Conservation (phyloP, 202 grass and related monocot species). For the Hordeum pubiflorum region DNA sequence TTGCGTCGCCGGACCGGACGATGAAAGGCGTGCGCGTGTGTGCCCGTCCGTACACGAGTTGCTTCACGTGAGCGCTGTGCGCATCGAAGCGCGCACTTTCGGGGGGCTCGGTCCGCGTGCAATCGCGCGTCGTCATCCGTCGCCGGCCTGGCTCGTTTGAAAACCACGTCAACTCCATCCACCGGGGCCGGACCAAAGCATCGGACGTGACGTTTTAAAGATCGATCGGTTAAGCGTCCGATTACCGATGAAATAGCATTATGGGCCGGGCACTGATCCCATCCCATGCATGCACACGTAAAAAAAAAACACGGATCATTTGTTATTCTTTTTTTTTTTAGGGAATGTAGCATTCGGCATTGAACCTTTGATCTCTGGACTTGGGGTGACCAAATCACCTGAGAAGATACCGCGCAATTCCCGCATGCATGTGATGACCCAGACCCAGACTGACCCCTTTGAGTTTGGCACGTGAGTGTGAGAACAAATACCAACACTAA, state of each 20-base stretch:
- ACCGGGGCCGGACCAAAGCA: background rate
- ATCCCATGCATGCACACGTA: background rate
- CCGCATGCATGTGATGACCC: conserved; percentile 4
- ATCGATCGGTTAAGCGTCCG: background rate
- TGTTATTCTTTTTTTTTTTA: background rate
- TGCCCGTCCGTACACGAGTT: background rate
- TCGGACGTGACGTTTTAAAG: background rate
- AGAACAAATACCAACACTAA: background rate
- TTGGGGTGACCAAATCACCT: conserved; percentile 37
- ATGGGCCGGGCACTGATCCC: background rate
- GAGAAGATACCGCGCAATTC: conserved; percentile 31
- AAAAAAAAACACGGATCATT: background rate
- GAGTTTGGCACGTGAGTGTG: conserved; percentile 29
- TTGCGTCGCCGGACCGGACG: background rate
- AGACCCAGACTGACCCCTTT: background rate
- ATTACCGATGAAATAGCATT: background rate
- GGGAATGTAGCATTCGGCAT: background rate
- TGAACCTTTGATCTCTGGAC: background rate
- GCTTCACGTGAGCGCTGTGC: conserved; percentile 24
- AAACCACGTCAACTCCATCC: conserved; percentile 16
- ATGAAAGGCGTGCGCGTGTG: too few relatives aligned
- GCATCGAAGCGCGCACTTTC: conserved; percentile 19
- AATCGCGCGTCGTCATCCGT: background rate
- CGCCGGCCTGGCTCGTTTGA: background rate
- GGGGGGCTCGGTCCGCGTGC: background rate